These are phyloP conservation scores for Sordariomycetes sp. DNA, from an alignment of 2,329 filamentous ascomycete genomes.

Conservation along the genomic window DNA sequence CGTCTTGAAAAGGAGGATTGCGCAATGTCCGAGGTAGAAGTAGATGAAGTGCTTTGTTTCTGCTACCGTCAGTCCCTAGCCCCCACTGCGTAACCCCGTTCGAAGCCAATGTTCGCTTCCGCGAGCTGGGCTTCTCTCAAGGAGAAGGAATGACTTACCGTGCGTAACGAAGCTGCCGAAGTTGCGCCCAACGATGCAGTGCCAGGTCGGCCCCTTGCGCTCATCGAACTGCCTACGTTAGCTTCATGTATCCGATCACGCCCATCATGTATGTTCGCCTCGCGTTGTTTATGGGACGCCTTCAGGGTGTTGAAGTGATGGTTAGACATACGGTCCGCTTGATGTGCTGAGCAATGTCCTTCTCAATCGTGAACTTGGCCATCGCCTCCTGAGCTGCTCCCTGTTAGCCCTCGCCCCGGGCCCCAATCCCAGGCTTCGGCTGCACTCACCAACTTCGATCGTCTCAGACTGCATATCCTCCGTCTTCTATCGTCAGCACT, in stretches of 20 bases:
- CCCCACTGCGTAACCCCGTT: background rate
- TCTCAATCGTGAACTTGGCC: conserved; percentile 54
- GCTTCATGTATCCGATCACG: too few relatives aligned
- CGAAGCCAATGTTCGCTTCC: too few relatives aligned
- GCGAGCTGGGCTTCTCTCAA: background rate
- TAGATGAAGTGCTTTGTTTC: conserved; percentile 99
- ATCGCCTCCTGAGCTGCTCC: conserved; percentile 51
- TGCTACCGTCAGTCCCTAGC: conserved; percentile 25
- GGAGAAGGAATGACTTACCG: conserved; percentile 45
- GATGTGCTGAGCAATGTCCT: conserved; percentile 90
- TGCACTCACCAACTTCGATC: conserved; percentile 80
- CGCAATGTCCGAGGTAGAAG: conserved; percentile 98
- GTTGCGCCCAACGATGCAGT: conserved; percentile 97
- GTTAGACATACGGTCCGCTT: conserved; percentile 78
- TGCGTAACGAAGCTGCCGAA: conserved; percentile 99
- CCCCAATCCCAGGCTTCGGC: background rate
- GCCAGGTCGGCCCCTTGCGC: conserved; percentile 96
- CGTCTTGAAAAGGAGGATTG: conserved; percentile 97
- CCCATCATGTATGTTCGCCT: conserved; percentile 1
- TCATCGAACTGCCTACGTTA: conserved; percentile 98
- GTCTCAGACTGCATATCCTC: conserved; percentile 96
- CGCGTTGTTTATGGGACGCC: background rate
- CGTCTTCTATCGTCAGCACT: conserved; percentile 48
- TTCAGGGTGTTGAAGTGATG: background rate
- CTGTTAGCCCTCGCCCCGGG: conserved; percentile 12